Base-by-base conservation (phyloP, 2,329 filamentous ascomycete species). In the Fusarium stilboides region DNA sequence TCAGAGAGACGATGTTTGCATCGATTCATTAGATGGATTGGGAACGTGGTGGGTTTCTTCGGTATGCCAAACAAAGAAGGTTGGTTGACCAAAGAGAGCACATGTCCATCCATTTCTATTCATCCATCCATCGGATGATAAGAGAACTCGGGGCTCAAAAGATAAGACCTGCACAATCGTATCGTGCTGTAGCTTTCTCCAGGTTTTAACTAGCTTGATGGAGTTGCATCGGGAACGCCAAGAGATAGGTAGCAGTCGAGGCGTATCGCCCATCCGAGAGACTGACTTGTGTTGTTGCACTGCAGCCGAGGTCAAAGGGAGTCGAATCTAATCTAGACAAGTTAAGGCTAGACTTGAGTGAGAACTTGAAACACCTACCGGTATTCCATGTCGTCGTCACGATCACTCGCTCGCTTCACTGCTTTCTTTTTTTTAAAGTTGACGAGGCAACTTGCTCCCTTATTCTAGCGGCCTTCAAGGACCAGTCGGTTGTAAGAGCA, bases 201-300 rank as follows among this genome's bases (percentile, higher is more conserved):
- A 65, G 60, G 45, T 59, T 65, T 59, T 65, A 24, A 28, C 58
- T 63, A 63, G 57, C 60, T 63, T n/a, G 37, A 59, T 65, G 59
- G 36, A 60, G 45, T 22, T 47, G 31, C 39, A 52, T 65, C 53
- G 19, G 34, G 31, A 46, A 47, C 46, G 62, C 60, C 62, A 65
- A 59, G 60, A 65, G 60, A 65, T 59, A 65, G 52, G 39, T 63
- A 33, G 39, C 12, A 13, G 26, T 62, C 40, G n/a, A 56, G 36
- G 33, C 39, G 36, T 62, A 56, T 62, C 40, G 43, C 39, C 24
- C 19, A 19, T 10, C 51, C 36, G 24, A 22, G 26, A 31, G 28
- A 31, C 9, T 31, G 28, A 31, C n/a, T 22, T 42, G 40, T 17
- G 20, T 6, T 20, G 39, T 39, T 39, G 34, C 46, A 50, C 33